Evolutionary conservation across 2,329 filamentous ascomycete species (phyloP).

Genomic region (Lasiodiplodia gonubiensis): DNA sequence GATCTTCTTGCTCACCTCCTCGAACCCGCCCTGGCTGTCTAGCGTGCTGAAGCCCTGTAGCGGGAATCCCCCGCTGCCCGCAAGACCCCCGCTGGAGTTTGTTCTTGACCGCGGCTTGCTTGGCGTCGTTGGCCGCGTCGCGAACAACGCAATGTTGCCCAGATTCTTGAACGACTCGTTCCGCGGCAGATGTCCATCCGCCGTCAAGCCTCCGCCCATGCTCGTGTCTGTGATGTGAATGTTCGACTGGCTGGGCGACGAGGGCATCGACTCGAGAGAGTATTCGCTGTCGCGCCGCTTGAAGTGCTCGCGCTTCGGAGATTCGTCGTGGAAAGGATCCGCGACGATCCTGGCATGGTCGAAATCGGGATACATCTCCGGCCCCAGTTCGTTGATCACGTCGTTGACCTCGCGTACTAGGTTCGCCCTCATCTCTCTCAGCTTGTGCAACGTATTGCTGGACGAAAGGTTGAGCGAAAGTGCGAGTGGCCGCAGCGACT

Average conservation of each 20-base stretch:
- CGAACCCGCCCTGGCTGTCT: slow-evolving; percentile 72
- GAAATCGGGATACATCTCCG: slow-evolving; percentile 95
- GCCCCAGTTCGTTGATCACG: slow-evolving; percentile 92
- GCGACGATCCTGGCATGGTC: slow-evolving; percentile 47
- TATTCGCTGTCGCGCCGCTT: slow-evolving; percentile 26
- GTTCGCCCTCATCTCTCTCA: slow-evolving; percentile 73
- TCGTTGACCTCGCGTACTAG: slow-evolving; percentile 85
- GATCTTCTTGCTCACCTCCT: slow-evolving; percentile 84
- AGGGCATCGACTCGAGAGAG: slow-evolving; percentile 37
- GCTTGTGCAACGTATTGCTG: slow-evolving; percentile 79
- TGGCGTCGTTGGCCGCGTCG: slow-evolving; percentile 84
- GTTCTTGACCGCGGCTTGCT: slow-evolving; percentile 73
- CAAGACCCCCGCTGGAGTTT: slow-evolving; percentile 60
- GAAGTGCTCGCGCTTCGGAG: slow-evolving; percentile 36
- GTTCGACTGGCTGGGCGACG: slow-evolving; percentile 32
- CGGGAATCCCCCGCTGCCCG: slow-evolving; percentile 67
- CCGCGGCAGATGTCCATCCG: slow-evolving; percentile 61
- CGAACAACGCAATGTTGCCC: slow-evolving; percentile 85
- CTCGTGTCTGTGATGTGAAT: slow-evolving; percentile 36
- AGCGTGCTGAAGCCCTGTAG: slow-evolving; percentile 72
- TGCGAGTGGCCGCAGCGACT: slow-evolving; percentile 86
- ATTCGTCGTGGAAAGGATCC: slow-evolving; percentile 38
- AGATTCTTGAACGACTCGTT: slow-evolving; percentile 96
- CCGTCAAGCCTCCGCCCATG: slow-evolving; percentile 46
- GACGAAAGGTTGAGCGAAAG: slow-evolving; percentile 84